phyloP scores from a whole-genome alignment of 2,329 filamentous ascomycete species.

The Gyromitra esculenta region DNA sequence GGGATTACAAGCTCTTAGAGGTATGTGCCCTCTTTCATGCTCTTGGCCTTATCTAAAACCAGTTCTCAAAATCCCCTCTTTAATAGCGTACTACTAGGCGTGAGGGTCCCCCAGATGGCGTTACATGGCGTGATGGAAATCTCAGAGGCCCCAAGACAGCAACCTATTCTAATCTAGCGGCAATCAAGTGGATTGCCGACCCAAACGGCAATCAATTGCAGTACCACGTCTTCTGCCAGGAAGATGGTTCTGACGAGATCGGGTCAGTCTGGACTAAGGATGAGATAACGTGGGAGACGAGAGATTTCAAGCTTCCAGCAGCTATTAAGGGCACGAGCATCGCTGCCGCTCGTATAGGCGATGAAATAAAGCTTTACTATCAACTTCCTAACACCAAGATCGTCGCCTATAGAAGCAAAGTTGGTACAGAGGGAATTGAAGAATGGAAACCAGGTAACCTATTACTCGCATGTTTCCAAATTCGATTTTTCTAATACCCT shows the following conservation, averaged over 20 bases:
- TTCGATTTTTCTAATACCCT: not conserved
- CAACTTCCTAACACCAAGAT: constrained; percentile 6
- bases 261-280: not conserved
- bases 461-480: not conserved
- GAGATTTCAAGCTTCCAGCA: not conserved
- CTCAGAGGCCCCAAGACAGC: constrained; percentile 3
- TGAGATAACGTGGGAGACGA: not conserved
- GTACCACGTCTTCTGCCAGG: constrained; percentile 19
- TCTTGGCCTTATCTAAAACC: not conserved
- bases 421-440: not conserved
- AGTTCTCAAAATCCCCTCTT: not conserved
- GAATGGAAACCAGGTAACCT: constrained; percentile 5
- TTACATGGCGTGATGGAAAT: not conserved
- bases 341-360: not conserved
- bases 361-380: constrained; percentile 1
- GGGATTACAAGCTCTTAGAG: not conserved
- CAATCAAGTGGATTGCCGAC: not conserved
- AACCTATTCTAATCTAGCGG: constrained; percentile 6
- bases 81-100: constrained; percentile 2
- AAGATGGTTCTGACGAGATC: constrained; percentile 14
- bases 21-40: not conserved
- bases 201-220: not conserved
- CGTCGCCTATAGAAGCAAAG: not conserved
- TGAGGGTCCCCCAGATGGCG: constrained; percentile 7
- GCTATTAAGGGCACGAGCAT: constrained; percentile 18